Conservation (phyloP, 768 basidiomycete genomes). For the Trametes coccinea region DNA sequence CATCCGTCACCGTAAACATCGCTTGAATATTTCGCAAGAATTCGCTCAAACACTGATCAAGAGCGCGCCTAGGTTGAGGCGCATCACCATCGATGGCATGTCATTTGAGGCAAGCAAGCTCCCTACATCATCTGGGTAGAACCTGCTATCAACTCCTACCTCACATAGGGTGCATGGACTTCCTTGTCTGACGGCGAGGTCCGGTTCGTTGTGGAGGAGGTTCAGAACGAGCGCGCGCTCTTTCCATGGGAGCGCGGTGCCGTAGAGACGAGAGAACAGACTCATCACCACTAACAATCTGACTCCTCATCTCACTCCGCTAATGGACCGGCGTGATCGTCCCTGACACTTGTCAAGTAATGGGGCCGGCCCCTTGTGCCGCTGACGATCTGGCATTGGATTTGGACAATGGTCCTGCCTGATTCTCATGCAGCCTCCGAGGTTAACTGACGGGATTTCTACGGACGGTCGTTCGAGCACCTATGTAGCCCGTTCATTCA, state of each 20-base stretch:
- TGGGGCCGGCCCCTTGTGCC: too few relatives aligned
- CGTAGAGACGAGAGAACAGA: not conserved
- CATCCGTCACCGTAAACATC: slow-evolving; percentile 3
- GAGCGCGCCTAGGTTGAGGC: slow-evolving; percentile 2
- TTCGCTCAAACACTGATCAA: not conserved
- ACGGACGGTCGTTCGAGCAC: too few relatives aligned
- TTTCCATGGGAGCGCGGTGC: slow-evolving; percentile 9
- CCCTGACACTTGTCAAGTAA: too few relatives aligned
- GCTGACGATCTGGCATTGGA: too few relatives aligned
- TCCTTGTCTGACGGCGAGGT: not conserved
- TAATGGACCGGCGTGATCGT: too few relatives aligned
- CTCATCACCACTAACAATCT: not conserved
- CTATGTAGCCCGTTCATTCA: too few relatives aligned
- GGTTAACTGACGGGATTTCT: too few relatives aligned
- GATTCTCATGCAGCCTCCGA: too few relatives aligned
- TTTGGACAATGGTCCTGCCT: too few relatives aligned
- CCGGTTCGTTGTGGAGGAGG: slow-evolving; percentile 1
- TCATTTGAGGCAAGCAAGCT: slow-evolving; percentile 18
- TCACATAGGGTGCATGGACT: slow-evolving; percentile 10
- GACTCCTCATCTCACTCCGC: too few relatives aligned
- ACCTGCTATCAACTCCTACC: too few relatives aligned
- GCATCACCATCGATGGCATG: slow-evolving; percentile 10
- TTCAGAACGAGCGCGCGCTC: not conserved
- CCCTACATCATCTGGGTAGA: too few relatives aligned
- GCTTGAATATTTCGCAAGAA: not conserved